Evolutionary conservation across 208 protist species (phyloP).

Genomic region (Acanthamoeba healyi): DNA sequence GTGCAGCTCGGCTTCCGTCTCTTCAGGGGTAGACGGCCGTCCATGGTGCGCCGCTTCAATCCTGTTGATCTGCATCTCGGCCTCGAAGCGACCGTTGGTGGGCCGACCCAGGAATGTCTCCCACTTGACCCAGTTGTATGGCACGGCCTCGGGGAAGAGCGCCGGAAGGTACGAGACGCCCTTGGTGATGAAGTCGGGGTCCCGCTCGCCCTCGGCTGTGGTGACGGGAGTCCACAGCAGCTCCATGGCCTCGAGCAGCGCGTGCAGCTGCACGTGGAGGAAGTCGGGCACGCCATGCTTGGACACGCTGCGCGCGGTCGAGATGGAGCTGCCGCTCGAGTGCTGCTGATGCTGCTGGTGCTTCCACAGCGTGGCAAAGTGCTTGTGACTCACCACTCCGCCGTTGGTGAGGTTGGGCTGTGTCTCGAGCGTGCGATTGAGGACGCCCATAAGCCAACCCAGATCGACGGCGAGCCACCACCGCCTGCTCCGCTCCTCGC

Average conservation of each 20-base stretch:
- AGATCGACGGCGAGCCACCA: background rate
- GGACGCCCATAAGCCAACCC: background rate
- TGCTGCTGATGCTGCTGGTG: too few species aligned
- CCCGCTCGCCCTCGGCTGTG: background rate
- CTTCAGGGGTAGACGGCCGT: background rate
- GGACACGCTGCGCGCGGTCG: too few species aligned
- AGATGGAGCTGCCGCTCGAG: too few species aligned
- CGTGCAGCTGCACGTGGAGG: background rate
- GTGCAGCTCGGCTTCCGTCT: background rate
- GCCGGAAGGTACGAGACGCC: background rate
- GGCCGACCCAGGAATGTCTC: background rate
- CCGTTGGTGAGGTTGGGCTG: background rate
- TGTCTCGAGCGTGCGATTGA: background rate
- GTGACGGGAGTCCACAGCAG: background rate
- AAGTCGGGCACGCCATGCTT: background rate
- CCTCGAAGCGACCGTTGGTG: background rate
- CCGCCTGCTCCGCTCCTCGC: background rate
- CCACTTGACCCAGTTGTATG: conserved; percentile 44
- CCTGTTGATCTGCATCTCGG: background rate
- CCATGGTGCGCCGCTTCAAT: background rate
- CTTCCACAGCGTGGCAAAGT: background rate
- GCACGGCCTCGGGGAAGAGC: background rate
- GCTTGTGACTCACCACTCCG: background rate
- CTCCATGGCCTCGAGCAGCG: conserved; percentile 10
- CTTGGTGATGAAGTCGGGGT: background rate